phyloP scores from a whole-genome alignment of 1,284 basidiomycete genomes.

The Naganishia sp. region DNA sequence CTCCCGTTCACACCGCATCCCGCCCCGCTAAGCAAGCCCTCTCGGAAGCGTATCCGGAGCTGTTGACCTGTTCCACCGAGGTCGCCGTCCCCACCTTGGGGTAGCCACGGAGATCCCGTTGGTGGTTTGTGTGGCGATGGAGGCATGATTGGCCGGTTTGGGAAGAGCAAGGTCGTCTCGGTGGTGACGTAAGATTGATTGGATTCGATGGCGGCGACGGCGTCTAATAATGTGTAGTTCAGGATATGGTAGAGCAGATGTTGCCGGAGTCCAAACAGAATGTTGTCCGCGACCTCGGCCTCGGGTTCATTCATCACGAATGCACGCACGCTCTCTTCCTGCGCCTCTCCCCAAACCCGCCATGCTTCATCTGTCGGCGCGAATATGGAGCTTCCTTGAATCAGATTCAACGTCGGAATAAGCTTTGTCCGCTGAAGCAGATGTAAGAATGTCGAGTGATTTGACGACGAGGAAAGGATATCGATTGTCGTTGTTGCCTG shows the following conservation, averaged over 20 bases:
- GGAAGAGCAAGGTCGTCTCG: slow-evolving; percentile 69
- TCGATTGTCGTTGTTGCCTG: slow-evolving; percentile 68
- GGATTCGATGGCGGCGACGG: slow-evolving; percentile 4
- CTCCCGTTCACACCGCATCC: slow-evolving; percentile 45
- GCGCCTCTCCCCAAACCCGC: slow-evolving; percentile 36
- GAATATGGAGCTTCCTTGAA: slow-evolving; percentile 81
- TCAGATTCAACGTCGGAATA: slow-evolving; percentile 84
- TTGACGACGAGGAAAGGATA: slow-evolving; percentile 68
- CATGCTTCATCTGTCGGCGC: slow-evolving; percentile 94
- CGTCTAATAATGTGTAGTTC: slow-evolving; percentile 68
- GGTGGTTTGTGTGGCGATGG: slow-evolving; percentile 65
- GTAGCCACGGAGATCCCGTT: slow-evolving; percentile 79
- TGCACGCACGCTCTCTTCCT: neutral
- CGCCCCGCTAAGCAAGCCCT: slow-evolving; percentile 43
- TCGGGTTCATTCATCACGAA: slow-evolving; percentile 15
- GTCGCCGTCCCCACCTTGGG: slow-evolving; percentile 64
- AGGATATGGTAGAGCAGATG: slow-evolving; percentile 93
- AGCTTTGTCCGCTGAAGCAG: slow-evolving; percentile 84
- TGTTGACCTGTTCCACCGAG: slow-evolving; percentile 81
- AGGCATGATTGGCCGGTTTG: slow-evolving; percentile 57
- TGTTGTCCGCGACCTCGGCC: slow-evolving; percentile 65
- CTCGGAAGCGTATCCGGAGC: slow-evolving; percentile 62
- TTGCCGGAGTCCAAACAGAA: slow-evolving; percentile 79
- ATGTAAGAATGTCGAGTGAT: slow-evolving; percentile 75
- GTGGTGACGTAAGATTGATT: slow-evolving; percentile 40